A percentile compares a stretch with the other conserved stretches of the same genome.
phyloP scores from a whole-genome alignment of 495 filamentous ascomycete genomes.

The Aspergillus homomorphus region DNA sequence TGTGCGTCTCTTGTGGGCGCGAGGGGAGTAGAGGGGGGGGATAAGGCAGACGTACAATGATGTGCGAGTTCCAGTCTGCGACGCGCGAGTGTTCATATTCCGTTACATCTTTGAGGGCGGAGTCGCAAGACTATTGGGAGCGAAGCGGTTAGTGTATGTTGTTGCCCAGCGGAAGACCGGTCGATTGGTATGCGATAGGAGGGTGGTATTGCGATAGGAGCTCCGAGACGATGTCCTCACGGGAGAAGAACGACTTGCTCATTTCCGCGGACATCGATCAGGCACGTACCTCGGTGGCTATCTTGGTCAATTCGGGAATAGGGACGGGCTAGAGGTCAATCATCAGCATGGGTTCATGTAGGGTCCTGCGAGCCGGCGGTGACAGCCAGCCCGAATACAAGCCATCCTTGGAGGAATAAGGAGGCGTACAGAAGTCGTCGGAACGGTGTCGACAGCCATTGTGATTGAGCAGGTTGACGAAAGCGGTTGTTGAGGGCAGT shows the following conservation, averaged over 20 bases:
- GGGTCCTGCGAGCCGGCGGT: background rate
- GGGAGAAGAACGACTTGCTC: background rate
- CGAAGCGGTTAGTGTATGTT: background rate
- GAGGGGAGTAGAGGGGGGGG: background rate
- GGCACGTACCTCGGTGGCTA: constrained; percentile 69
- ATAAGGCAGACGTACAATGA: constrained; percentile 67
- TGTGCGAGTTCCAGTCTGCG: constrained; percentile 79
- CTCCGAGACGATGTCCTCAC: no score
- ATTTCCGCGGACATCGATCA: background rate
- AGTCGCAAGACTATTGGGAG: constrained; percentile 71
- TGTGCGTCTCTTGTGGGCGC: constrained; percentile 8
- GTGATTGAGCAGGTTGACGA: constrained; percentile 10
- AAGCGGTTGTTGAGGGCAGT: background rate
- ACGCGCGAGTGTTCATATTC: constrained; percentile 81
- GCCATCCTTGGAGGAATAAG: constrained; percentile 7
- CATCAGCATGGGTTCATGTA: background rate
- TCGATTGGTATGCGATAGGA: no score
- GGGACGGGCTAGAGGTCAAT: constrained; percentile 62
- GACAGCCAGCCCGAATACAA: background rate
- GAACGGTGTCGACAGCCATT: constrained; percentile 38
- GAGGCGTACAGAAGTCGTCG: constrained; percentile 34
- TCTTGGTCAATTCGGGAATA: constrained; percentile 71
- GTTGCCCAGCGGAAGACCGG: no score
- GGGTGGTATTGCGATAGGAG: no score
- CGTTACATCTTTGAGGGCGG: constrained; percentile 63